Evolutionary conservation across 202 grass and related monocot genomes (phyloP).

Genomic region (Setaria viridis): DNA sequence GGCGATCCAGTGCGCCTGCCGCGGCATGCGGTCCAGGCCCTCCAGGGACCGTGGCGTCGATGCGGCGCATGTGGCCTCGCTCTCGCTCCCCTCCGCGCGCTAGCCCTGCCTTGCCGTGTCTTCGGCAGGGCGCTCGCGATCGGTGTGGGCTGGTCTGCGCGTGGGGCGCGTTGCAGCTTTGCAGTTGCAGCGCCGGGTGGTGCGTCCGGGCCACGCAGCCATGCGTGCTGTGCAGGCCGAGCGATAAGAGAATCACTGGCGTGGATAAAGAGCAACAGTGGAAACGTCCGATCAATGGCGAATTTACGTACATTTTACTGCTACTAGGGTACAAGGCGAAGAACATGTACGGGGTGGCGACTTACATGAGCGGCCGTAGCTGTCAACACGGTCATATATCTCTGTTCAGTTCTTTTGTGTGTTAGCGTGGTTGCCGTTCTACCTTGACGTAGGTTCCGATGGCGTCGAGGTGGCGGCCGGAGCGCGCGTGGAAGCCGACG

Average conservation of each 20-base stretch:
- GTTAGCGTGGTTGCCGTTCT: neutral
- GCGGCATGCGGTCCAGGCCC: too few species aligned
- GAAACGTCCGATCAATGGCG: neutral
- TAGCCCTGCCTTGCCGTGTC: neutral
- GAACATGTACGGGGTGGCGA: too few species aligned
- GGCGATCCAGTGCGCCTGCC: too few species aligned
- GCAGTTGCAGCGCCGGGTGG: neutral
- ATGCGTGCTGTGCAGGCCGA: too few species aligned
- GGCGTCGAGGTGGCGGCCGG: conserved; percentile 50
- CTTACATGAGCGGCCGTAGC: neutral
- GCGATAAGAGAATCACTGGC: neutral
- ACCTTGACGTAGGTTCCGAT: conserved; percentile 55
- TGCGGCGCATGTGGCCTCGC: neutral
- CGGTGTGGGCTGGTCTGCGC: neutral
- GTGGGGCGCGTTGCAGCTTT: neutral
- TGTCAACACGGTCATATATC: neutral
- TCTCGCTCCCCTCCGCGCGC: neutral
- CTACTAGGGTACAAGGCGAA: too few species aligned
- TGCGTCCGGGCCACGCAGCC: too few species aligned
- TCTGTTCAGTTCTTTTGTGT: neutral
- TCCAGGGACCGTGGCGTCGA: neutral
- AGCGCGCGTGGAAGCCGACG: conserved; percentile 60
- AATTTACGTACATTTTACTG: too few species aligned
- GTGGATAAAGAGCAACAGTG: neutral
- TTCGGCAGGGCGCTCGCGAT: neutral